A percentile compares a stretch with the other conserved stretches of the same genome.
phyloP scores from a whole-genome alignment of 768 basidiomycete genomes.

The Lyophyllum atratum region DNA sequence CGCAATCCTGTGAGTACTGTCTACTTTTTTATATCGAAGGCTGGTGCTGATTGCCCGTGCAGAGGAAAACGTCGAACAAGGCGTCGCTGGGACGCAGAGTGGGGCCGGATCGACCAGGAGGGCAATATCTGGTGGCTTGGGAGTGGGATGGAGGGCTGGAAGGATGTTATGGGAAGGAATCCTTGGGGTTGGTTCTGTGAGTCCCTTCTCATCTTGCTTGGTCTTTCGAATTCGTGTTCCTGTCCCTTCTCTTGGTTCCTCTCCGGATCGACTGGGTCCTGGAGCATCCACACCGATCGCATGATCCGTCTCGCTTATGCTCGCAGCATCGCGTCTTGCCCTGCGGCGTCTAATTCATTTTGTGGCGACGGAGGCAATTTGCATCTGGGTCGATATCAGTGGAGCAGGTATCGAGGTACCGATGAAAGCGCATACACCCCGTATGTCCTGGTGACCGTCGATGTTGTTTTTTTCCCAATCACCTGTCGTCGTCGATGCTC shows the following conservation, averaged over 20 bases:
- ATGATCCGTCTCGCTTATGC: neutral
- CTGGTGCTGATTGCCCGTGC: neutral
- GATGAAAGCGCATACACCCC: neutral
- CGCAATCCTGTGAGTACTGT: slow-evolving; percentile 48
- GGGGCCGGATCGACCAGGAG: slow-evolving; percentile 74
- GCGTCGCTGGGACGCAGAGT: slow-evolving; percentile 73
- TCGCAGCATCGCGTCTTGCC: neutral
- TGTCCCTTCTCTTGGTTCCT: neutral
- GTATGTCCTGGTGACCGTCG: neutral
- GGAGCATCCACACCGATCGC: neutral
- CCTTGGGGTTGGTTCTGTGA: slow-evolving; percentile 79
- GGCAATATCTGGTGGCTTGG: slow-evolving; percentile 90
- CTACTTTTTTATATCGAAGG: neutral
- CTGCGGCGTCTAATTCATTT: neutral
- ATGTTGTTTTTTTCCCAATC: too few relatives aligned
- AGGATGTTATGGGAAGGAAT: slow-evolving; percentile 76
- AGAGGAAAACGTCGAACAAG: slow-evolving; percentile 52
- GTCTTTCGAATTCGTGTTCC: slow-evolving; percentile 3
- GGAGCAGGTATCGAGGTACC: neutral
- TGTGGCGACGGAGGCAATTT: neutral
- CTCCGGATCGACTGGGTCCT: neutral
- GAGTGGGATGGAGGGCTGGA: slow-evolving; percentile 64
- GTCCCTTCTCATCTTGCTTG: slow-evolving; percentile 29
- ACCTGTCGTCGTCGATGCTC: neutral
- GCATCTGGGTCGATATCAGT: neutral